A percentile compares a stretch with the other conserved stretches of the same genome.
Conservation (phyloP, 2,329 filamentous ascomycete species). For the Torrubiellomyces zombiae region DNA sequence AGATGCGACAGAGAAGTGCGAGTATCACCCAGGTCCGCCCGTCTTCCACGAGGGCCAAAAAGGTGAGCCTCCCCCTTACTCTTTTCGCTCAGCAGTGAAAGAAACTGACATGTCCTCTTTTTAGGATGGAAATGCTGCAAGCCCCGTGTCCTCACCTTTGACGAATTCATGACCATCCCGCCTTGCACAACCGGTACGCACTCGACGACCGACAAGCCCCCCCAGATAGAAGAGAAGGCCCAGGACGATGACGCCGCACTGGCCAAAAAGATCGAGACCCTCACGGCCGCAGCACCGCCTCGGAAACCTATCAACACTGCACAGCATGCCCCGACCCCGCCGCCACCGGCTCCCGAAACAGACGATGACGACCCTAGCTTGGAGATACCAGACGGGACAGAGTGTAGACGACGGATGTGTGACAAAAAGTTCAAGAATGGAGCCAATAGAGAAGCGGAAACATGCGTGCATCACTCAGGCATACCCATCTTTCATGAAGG, state of each 20-base stretch:
- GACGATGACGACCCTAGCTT: slow-evolving; percentile 73
- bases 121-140: slow-evolving; percentile 99
- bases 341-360: slow-evolving; percentile 54
- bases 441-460: slow-evolving; percentile 47
- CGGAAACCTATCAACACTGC: slow-evolving; percentile 22
- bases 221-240: slow-evolving; percentile 42
- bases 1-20: slow-evolving; percentile 66
- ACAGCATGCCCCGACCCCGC: slow-evolving; percentile 31
- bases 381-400: slow-evolving; percentile 55
- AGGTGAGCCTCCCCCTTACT: slow-evolving; percentile 36
- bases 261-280: slow-evolving; percentile 34
- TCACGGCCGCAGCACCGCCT: slow-evolving; percentile 21
- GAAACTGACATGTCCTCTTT: slow-evolving; percentile 1
- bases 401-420: slow-evolving; percentile 67
- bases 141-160: slow-evolving; percentile 86
- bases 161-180: slow-evolving; percentile 86
- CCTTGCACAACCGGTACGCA: slow-evolving; percentile 90
- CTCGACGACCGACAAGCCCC: slow-evolving; percentile 63
- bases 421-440: slow-evolving; percentile 47
- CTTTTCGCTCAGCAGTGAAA: neutral
- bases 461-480: slow-evolving; percentile 79
- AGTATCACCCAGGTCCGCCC: slow-evolving; percentile 85
- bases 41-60: slow-evolving; percentile 98
- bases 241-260: slow-evolving; percentile 24
- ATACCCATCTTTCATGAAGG: slow-evolving; percentile 92